Evolutionary conservation across 2,329 filamentous ascomycete species (phyloP).

Genomic region (Berkeleyomyces rouxiae): DNA sequence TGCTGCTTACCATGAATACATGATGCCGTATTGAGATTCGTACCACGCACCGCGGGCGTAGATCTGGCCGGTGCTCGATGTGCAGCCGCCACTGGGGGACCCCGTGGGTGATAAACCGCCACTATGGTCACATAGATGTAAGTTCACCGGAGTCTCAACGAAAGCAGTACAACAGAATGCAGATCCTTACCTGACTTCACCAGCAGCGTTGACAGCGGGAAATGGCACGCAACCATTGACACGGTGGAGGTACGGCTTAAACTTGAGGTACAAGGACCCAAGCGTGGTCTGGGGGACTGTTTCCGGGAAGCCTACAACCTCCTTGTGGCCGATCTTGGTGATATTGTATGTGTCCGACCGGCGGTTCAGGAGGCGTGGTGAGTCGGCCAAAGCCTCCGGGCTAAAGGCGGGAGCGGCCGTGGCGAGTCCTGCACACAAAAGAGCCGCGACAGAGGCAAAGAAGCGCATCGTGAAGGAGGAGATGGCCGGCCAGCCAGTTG

Average conservation of each 20-base stretch:
- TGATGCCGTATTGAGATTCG: slow-evolving; percentile 21
- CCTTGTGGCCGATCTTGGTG: slow-evolving; percentile 18
- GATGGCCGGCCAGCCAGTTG: not conserved
- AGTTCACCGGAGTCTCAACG: not conserved
- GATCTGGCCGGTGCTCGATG: slow-evolving; percentile 22
- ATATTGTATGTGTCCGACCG: slow-evolving; percentile 12
- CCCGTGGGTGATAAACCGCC: slow-evolving; percentile 23
- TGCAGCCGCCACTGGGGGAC: slow-evolving; percentile 20
- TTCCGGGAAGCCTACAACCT: slow-evolving; percentile 21
- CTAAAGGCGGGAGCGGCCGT: slow-evolving; percentile 2
- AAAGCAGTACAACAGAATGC: not conserved
- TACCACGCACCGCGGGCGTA: slow-evolving; percentile 22
- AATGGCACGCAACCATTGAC: slow-evolving; percentile 48
- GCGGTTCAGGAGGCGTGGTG: not conserved
- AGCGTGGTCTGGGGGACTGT: slow-evolving; percentile 19
- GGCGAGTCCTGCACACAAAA: not conserved
- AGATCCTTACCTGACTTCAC: slow-evolving; percentile 35
- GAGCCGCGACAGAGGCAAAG: not conserved
- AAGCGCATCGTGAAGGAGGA: slow-evolving; percentile 4
- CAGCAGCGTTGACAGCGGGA: slow-evolving; percentile 39
- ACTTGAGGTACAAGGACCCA: slow-evolving; percentile 21
- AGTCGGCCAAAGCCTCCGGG: not conserved
- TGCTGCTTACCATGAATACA: slow-evolving; percentile 24
- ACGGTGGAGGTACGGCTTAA: slow-evolving; percentile 21
- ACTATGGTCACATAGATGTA: slow-evolving; percentile 14